These are phyloP conservation scores for Cryptococcus floricola DNA, from an alignment of 1,284 basidiomycete species.

Conservation along the genomic window DNA sequence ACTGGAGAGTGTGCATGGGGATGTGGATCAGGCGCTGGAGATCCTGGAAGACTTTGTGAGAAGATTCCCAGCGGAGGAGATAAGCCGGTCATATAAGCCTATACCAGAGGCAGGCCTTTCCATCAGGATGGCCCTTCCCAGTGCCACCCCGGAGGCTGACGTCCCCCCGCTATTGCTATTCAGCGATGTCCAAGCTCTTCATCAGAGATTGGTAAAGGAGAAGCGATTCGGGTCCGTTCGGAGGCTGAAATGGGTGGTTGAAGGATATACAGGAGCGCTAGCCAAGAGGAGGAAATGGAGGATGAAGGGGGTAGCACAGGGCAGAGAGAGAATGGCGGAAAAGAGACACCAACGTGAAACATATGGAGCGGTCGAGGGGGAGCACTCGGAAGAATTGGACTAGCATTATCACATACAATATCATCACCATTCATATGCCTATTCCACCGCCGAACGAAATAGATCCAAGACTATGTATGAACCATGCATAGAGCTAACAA, in stretches of 20 bases:
- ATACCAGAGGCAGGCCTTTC: slow-evolving; percentile 20
- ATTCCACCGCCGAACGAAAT: no score
- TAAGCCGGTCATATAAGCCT: slow-evolving; percentile 27
- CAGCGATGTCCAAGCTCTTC: slow-evolving; percentile 41
- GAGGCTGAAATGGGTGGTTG: slow-evolving; percentile 32
- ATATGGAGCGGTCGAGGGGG: no score
- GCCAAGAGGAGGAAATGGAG: slow-evolving; percentile 33
- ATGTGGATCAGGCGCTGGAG: slow-evolving; percentile 14
- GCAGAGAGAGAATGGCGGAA: slow-evolving; percentile 3
- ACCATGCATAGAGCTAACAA: no score
- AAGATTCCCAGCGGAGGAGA: slow-evolving; percentile 33
- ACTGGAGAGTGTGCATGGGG: slow-evolving; percentile 26
- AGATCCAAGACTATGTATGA: no score
- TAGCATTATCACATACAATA: no score
- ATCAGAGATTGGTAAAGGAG: slow-evolving; percentile 38
- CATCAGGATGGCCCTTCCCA: slow-evolving; percentile 32
- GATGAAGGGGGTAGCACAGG: slow-evolving; percentile 22
- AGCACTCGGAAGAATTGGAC: no score
- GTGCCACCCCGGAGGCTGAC: slow-evolving; percentile 35
- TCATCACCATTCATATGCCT: no score
- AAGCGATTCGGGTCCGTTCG: slow-evolving; percentile 24
- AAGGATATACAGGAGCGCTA: slow-evolving; percentile 31
- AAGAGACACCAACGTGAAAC: neutral
- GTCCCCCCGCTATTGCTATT: slow-evolving; percentile 47
- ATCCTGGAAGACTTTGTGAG: slow-evolving; percentile 32